Evolutionary conservation across 1,284 basidiomycete genomes (phyloP).

Genomic region (Microbotryum violaceum): DNA sequence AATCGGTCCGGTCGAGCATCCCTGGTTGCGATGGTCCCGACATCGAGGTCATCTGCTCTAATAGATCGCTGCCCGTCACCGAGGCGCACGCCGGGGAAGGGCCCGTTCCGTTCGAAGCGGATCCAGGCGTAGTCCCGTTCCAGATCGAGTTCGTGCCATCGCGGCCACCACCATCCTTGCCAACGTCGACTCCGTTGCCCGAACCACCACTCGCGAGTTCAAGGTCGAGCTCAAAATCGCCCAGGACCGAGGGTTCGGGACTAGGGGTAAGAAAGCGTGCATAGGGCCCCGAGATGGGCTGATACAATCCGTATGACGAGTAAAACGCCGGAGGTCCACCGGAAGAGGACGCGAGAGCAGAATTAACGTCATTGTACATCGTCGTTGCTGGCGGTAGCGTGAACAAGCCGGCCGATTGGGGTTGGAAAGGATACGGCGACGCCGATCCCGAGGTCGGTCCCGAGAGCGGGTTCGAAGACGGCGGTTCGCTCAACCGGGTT

Average conservation of each 20-base stretch:
- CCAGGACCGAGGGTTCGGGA: conserved; percentile 26
- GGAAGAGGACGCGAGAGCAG: conserved; percentile 14
- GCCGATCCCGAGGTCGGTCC: too few relatives aligned
- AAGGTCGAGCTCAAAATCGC: conserved; percentile 29
- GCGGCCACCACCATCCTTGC: background rate
- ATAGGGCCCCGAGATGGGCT: conserved; percentile 25
- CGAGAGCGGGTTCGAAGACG: background rate
- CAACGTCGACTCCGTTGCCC: background rate
- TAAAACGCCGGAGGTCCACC: conserved; percentile 18
- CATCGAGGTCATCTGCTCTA: too few relatives aligned
- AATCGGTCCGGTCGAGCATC: too few relatives aligned
- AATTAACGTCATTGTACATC: conserved; percentile 14
- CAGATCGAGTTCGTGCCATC: background rate
- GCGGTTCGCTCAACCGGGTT: background rate
- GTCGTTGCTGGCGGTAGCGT: conserved; percentile 16
- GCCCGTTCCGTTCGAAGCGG: too few relatives aligned
- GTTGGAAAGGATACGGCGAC: too few relatives aligned
- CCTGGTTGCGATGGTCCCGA: too few relatives aligned
- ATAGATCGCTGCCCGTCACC: too few relatives aligned
- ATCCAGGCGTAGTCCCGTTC: too few relatives aligned
- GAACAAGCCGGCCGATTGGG: background rate
- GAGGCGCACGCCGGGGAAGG: too few relatives aligned
- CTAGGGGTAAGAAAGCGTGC: conserved; percentile 29
- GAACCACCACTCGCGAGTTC: background rate
- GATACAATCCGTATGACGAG: conserved; percentile 30